These are phyloP conservation scores for Uncinocarpus reesii DNA, from an alignment of 2,329 filamentous ascomycete species.

Conservation along the genomic window DNA sequence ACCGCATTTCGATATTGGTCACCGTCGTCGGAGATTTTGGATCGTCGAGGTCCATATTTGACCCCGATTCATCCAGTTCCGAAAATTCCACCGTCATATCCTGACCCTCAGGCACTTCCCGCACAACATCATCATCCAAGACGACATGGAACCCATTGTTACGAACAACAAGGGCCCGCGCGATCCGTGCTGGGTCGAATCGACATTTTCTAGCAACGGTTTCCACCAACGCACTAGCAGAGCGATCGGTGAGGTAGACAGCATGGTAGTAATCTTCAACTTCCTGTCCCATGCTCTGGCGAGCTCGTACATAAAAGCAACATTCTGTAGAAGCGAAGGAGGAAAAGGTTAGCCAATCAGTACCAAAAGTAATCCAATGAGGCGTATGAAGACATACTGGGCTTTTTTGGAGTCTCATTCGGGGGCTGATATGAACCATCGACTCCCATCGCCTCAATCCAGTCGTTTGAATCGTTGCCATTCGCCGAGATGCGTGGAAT, in stretches of 20 bases:
- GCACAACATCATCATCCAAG: slow-evolving; percentile 81
- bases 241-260: slow-evolving; percentile 72
- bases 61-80: slow-evolving; percentile 43
- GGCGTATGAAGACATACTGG: slow-evolving; percentile 39
- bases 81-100: slow-evolving; percentile 69
- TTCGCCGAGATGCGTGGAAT: slow-evolving; percentile 23
- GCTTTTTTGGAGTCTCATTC: slow-evolving; percentile 57
- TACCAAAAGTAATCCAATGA: neutral
- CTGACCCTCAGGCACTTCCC: slow-evolving; percentile 76
- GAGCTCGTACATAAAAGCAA: slow-evolving; percentile 71
- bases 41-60: slow-evolving; percentile 15
- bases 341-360: slow-evolving; percentile 21
- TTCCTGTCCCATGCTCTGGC: slow-evolving; percentile 40
- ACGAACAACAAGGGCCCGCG: slow-evolving; percentile 59
- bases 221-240: slow-evolving; percentile 60
- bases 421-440: slow-evolving; percentile 76
- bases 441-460: slow-evolving; percentile 88
- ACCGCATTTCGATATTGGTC: slow-evolving; percentile 14
- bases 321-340: slow-evolving; percentile 49
- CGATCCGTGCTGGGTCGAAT: slow-evolving; percentile 61
- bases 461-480: slow-evolving; percentile 47
- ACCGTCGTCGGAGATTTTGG: slow-evolving; percentile 8
- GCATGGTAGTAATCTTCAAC: slow-evolving; percentile 62
- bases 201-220: slow-evolving; percentile 70
- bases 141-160: slow-evolving; percentile 69